Evolutionary conservation across 148 eudicot species (phyloP), one percentile per base, ranked within the genome.

Genomic region (Talinum fruticosum): DNA sequence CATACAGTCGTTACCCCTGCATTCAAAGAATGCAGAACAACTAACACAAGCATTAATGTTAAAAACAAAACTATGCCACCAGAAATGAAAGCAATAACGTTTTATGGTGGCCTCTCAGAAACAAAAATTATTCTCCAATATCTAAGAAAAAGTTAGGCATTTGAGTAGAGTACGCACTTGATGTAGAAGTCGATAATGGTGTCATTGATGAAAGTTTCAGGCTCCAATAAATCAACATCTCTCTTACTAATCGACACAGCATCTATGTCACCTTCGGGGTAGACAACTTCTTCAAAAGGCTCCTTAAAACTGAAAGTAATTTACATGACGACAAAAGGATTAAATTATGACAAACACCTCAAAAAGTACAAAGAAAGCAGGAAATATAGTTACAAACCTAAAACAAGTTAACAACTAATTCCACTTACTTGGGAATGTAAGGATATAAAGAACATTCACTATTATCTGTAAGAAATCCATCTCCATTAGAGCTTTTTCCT

Each of bases 121-220:
- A 28, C 53, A 16, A 51, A 77, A 10, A 32, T 33, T 35, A 1
- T 61, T 57, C 29, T 57, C 26, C 32, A 35, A 59, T 10, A 54
- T 23, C 5, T 41, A 71, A 71, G 30, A 71, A 7, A 23, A 76
- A 29, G 19, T 8, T n/a, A 49, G 4, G 41, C 12, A 36, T 35
- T 24, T 44, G 49, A 12, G 75, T 54, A 77, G 68, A 21, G 67
- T 78, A 84, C 97, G 80, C 86, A 96, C 99, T 84, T 96, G 81
- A 93, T 91, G 71, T 96, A 96, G 75, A 96, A 96, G 85, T 96
- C 99, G 67, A 96, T 93, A 73, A 96, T 91, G 49, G 99, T 96
- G 76, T 96, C 99, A 69, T 96, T 96, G 75, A 96, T 76, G 82
- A 91, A 96, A 38, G 85, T 86, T 77, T 93, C 98, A 24, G 99